These are phyloP conservation scores for Heliamphora pulchella DNA, from an alignment of 179 eudicot species.

Conservation along the genomic window DNA sequence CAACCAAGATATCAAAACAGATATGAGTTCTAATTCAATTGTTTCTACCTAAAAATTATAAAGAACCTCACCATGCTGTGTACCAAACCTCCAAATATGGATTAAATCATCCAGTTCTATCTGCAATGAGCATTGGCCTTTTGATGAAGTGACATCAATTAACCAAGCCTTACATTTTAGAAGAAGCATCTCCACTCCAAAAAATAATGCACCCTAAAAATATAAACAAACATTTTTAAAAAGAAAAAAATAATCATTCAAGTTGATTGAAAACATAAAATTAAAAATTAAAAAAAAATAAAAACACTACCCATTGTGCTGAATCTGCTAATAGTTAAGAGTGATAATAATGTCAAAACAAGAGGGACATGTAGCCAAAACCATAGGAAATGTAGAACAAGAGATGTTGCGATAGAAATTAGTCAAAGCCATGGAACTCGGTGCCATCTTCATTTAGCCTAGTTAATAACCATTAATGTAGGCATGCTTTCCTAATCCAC, in stretches of 20 bases:
- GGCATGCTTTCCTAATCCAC: not conserved
- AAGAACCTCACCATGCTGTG: constrained; percentile 48
- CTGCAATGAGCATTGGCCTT: constrained; percentile 23
- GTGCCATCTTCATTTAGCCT: not conserved
- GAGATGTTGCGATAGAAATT: too few relatives aligned
- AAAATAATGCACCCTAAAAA: constrained; percentile 71
- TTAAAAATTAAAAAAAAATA: not conserved
- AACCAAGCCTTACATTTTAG: constrained; percentile 58
- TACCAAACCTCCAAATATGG: constrained; percentile 49
- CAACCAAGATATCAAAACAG: not conserved
- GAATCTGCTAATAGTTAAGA: not conserved
- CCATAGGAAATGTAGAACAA: not conserved
- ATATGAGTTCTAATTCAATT: not conserved
- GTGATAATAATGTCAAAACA: not conserved
- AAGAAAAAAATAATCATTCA: not conserved
- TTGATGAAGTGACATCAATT: constrained; percentile 25
- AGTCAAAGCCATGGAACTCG: constrained; percentile 1
- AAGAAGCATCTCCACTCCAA: constrained; percentile 68
- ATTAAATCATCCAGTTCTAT: constrained; percentile 42
- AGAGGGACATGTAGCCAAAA: not conserved
- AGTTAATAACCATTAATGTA: not conserved
- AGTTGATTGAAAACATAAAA: not conserved
- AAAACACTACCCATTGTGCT: not conserved
- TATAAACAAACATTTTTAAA: not conserved
- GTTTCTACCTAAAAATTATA: not conserved